Conservation (phyloP, 2,329 filamentous ascomycete species). For the Talaromyces sp. region DNA sequence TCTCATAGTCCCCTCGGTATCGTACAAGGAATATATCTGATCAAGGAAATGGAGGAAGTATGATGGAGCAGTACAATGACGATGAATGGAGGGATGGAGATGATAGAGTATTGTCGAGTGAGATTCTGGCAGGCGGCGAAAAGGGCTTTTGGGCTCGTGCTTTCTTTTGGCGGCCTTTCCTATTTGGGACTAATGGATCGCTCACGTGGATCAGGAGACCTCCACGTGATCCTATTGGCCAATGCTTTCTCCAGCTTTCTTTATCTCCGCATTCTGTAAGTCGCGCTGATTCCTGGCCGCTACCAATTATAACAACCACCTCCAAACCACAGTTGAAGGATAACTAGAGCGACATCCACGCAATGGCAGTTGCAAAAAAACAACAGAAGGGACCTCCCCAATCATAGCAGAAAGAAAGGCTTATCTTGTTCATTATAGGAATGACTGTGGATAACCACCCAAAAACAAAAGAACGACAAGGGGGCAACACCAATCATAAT, state of each 20-base stretch:
- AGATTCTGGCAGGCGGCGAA: conserved; percentile 8
- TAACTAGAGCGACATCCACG: background rate
- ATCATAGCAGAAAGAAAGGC: background rate
- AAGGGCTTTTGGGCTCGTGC: conserved; percentile 14
- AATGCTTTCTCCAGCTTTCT: background rate
- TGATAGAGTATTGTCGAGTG: background rate
- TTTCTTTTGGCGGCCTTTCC: conserved; percentile 5
- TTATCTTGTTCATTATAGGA: too few species aligned
- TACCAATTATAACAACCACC: background rate
- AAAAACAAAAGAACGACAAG: background rate
- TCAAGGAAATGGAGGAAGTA: background rate
- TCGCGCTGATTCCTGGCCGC: background rate
- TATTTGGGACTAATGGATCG: background rate
- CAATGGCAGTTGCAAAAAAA: background rate
- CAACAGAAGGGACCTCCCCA: background rate
- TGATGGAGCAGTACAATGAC: background rate
- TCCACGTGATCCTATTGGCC: conserved; percentile 3
- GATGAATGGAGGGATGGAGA: background rate
- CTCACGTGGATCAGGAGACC: conserved; percentile 9
- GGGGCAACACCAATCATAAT: background rate
- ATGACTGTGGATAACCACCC: background rate
- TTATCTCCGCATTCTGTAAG: conserved; percentile 3
- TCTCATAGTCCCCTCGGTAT: conserved; percentile 5
- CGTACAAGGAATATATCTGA: background rate
- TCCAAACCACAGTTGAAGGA: background rate